Conservation (phyloP, 768 basidiomycete species). For the Gloeophyllum trabeum region DNA sequence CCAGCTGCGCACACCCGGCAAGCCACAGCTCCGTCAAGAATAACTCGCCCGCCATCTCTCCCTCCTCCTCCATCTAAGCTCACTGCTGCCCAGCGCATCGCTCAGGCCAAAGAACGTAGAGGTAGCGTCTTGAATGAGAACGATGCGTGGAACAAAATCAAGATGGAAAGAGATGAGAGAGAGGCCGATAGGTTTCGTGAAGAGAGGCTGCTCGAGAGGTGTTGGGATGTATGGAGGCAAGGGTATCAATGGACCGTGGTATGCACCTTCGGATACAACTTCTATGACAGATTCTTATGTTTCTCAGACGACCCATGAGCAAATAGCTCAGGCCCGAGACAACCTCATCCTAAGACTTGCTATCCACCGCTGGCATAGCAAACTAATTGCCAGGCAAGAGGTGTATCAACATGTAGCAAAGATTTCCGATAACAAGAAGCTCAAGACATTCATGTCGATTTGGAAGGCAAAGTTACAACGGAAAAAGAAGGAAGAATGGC, state of each 20-base stretch:
- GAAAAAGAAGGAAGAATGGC: constrained; percentile 49
- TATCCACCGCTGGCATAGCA: constrained; percentile 52
- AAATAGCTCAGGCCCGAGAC: constrained; percentile 61
- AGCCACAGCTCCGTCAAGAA: constrained; percentile 2
- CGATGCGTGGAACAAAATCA: constrained; percentile 71
- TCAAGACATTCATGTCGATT: constrained; percentile 27
- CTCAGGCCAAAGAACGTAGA: constrained; percentile 24
- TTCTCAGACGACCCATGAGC: constrained; percentile 54
- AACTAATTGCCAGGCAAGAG: constrained; percentile 23
- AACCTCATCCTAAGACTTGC: constrained; percentile 46
- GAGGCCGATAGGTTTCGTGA: constrained; percentile 61
- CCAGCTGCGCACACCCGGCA: not conserved
- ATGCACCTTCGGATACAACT: constrained; percentile 19
- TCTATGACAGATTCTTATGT: constrained; percentile 4
- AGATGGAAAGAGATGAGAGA: constrained; percentile 57
- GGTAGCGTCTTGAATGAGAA: constrained; percentile 52
- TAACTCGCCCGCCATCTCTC: constrained; percentile 1
- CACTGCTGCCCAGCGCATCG: constrained; percentile 3
- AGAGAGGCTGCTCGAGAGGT: constrained; percentile 53
- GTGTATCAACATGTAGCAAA: constrained; percentile 29
- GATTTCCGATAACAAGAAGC: constrained; percentile 31
- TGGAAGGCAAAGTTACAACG: constrained; percentile 50
- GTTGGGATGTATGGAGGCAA: constrained; percentile 67
- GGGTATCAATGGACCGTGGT: constrained; percentile 67
- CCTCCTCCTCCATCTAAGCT: not conserved